These are phyloP conservation scores for Edaphochlamys debaryana DNA, from an alignment of 139 green algal species.

Conservation along the genomic window DNA sequence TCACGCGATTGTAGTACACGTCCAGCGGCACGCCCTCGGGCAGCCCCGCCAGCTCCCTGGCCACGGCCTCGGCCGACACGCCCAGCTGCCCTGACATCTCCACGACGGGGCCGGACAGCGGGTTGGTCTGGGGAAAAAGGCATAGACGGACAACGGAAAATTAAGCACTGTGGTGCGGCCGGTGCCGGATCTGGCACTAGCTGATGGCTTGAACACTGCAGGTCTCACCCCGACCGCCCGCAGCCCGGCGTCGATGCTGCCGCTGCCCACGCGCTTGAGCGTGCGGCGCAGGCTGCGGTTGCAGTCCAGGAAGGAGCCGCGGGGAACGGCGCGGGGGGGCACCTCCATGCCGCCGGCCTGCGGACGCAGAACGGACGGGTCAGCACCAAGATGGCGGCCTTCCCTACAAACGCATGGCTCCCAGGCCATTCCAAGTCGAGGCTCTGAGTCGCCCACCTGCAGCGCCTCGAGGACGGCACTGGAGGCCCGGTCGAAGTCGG, in stretches of 20 bases:
- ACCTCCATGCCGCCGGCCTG: slow-evolving; percentile 41
- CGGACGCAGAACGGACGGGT: too few species aligned
- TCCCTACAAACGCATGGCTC: too few species aligned
- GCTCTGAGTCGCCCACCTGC: slow-evolving; percentile 48
- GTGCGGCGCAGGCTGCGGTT: slow-evolving; percentile 52
- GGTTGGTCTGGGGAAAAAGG: not conserved
- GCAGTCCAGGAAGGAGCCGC: slow-evolving; percentile 60
- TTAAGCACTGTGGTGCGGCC: not conserved
- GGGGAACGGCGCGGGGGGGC: slow-evolving; percentile 35
- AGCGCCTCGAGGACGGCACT: slow-evolving; percentile 53
- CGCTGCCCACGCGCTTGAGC: slow-evolving; percentile 61
- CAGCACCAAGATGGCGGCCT: too few species aligned
- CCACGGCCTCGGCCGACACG: not conserved
- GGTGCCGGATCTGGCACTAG: too few species aligned
- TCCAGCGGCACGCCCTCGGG: slow-evolving; percentile 13
- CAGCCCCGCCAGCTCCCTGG: slow-evolving; percentile 34
- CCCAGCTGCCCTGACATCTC: slow-evolving; percentile 5
- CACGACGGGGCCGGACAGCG: not conserved
- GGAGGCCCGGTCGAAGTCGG: slow-evolving; percentile 56
- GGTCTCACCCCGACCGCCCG: not conserved
- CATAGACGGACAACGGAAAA: not conserved
- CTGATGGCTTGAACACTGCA: not conserved
- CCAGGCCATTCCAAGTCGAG: not conserved
- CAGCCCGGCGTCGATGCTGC: slow-evolving; percentile 54
- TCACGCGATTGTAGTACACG: slow-evolving; percentile 34